Evolutionary conservation across 2,329 filamentous ascomycete species (phyloP).

Genomic region (Byssoonygena ceratinophila): DNA sequence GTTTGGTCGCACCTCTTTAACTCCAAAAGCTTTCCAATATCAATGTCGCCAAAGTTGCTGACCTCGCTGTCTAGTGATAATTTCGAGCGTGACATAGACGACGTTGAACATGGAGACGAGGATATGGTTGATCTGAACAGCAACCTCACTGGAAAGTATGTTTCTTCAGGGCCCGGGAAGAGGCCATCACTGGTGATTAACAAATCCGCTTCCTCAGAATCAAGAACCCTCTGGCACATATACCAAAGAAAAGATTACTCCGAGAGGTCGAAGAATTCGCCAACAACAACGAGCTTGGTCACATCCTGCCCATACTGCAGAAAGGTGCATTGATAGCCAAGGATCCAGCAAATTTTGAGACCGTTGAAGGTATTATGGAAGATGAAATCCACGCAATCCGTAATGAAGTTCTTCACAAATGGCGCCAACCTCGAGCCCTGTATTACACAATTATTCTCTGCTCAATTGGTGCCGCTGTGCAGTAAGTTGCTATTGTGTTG

Average conservation of each 20-base stretch:
- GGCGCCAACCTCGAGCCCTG: slow-evolving; percentile 40
- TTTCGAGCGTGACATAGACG: not conserved
- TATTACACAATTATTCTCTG: slow-evolving; percentile 45
- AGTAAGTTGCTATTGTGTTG: slow-evolving; percentile 27
- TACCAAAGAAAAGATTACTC: slow-evolving; percentile 31
- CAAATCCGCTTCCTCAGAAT: slow-evolving; percentile 26
- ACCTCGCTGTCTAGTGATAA: not conserved
- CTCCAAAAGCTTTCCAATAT: not conserved
- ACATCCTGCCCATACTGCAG: slow-evolving; percentile 35
- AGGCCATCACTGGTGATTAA: not conserved
- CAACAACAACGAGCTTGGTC: slow-evolving; percentile 31
- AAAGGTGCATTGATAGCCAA: slow-evolving; percentile 43
- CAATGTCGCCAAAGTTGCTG: not conserved
- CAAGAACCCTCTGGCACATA: slow-evolving; percentile 38
- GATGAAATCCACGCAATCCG: slow-evolving; percentile 35
- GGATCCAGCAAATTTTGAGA: slow-evolving; percentile 38
- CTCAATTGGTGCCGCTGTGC: slow-evolving; percentile 44
- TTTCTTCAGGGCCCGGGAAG: not conserved
- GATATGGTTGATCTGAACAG: slow-evolving; percentile 24
- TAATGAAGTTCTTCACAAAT: slow-evolving; percentile 41
- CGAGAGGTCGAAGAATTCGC: slow-evolving; percentile 37
- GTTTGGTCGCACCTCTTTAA: not conserved
- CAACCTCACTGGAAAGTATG: slow-evolving; percentile 25
- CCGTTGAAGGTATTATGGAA: slow-evolving; percentile 35
- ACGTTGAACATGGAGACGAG: slow-evolving; percentile 19